Base-by-base conservation (phyloP, 2,329 filamentous ascomycete genomes). In the Myriosclerotinia curreyana region DNA sequence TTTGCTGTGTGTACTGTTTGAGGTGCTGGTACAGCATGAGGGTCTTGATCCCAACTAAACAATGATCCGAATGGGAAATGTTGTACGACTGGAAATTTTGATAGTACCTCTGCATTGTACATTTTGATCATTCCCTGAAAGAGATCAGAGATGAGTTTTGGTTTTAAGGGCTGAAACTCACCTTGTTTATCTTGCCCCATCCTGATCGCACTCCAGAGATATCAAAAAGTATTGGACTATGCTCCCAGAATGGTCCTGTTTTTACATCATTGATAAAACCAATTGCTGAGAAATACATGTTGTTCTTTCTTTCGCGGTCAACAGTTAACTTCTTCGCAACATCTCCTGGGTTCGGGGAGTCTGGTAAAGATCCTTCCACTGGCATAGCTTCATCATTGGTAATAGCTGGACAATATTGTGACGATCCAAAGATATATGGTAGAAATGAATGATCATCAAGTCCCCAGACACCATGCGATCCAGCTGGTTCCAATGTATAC, bases 161-260 rank as follows among this genome's bases (percentile, higher is more conserved):
- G 20, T 22, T 25, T 11, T 51, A 31, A n/a, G 15, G 7, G n/a
- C 3, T 25, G 15, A 36, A 56, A 66, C 64, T 48, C 62, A 84
- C 84, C 80, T 93, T 93, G 77, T 99, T 98, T 73, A 99, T 96
- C 80, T 99, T 99, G 44, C 90, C 95, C 95, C 95, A 99, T n/a
- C 95, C 91, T 64, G 89, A 88, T 69, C 86, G 86, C 68, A 99
- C 90, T 14, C 95, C 95, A 0, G 92, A 96, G 50, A 99, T 92
- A 75, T 99, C 93, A 75, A 89, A 99, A 15, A 99, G 79, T 69
- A 96, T 94, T 0, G 94, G 94, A 69, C 92, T 96, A 75, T 99
- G 94, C 71, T 94, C 91, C 93, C 95, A 98, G 74, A 99, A 99
- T 0, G 95, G 94, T 0, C 95, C 95, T 67, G 83, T 93, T 75